These are phyloP conservation scores for Floccularia luteovirens DNA, from an alignment of 768 basidiomycete genomes.

Conservation along the genomic window DNA sequence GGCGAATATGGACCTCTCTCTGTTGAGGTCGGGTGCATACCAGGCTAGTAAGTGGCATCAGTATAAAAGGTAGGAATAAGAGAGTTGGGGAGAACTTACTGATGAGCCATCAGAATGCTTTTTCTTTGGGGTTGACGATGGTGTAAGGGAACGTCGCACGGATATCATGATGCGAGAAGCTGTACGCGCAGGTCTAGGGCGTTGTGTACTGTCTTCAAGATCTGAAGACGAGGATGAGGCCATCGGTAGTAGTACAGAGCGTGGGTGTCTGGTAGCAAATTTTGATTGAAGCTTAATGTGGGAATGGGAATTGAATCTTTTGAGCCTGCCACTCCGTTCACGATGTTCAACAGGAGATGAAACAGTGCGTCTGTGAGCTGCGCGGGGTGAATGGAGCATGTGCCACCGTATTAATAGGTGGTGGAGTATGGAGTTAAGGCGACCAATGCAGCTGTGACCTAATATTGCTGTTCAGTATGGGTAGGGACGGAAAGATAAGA, in stretches of 20 bases:
- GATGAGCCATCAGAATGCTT: constrained; percentile 13
- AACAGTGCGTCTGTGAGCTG: too few relatives aligned
- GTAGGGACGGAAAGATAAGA: too few relatives aligned
- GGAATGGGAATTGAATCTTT: too few relatives aligned
- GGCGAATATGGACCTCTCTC: constrained; percentile 11
- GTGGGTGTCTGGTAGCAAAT: not conserved
- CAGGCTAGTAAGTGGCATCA: constrained; percentile 10
- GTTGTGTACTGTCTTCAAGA: not conserved
- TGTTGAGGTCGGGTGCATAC: constrained; percentile 20
- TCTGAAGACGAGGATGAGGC: not conserved
- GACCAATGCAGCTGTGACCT: too few relatives aligned
- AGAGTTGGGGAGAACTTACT: constrained; percentile 4
- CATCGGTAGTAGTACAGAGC: not conserved
- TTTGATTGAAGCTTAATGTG: too few relatives aligned
- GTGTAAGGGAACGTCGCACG: constrained; percentile 3
- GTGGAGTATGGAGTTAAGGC: too few relatives aligned
- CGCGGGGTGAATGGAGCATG: too few relatives aligned
- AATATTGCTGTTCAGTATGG: too few relatives aligned
- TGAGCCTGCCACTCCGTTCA: too few relatives aligned
- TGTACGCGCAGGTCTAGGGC: not conserved
- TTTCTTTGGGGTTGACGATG: constrained; percentile 10
- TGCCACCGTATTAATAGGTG: too few relatives aligned
- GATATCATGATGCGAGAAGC: constrained; percentile 6
- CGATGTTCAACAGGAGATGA: too few relatives aligned
- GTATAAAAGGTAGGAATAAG: not conserved